Base-by-base conservation (phyloP, 2,329 filamentous ascomycete species). In the Aspergillus candidus region DNA sequence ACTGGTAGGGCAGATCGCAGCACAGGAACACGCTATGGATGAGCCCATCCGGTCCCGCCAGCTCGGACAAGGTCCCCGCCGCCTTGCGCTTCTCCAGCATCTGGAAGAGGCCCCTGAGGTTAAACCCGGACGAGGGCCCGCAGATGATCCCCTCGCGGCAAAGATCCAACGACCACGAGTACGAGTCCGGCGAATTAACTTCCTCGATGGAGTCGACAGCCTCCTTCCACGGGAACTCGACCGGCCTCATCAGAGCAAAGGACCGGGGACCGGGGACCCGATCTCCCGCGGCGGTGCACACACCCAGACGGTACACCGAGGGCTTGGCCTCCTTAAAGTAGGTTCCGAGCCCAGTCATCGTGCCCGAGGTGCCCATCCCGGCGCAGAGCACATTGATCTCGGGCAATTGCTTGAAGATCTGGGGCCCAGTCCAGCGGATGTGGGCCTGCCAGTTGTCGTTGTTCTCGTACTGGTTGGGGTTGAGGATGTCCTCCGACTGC, bases 1-100 rank as follows among this genome's bases (percentile, higher is more conserved):
- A 82, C 55, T 82, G 79, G 50, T 83, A 82, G 0, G 80, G 80
- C 18, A 83, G 50, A 44, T 83, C 80, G 45, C 79, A 82, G 61
- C 79, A 83, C 3, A 82, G 58, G 57, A 83, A 83, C 0, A 79
- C 77, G 36, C 75, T 78, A 47, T 75, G 68, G 2, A 76, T 65
- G 39, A 70, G 62, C 1, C 74, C 74, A 29, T 72, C 67, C 0
- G 63, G 56, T 0, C 70, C 72, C 1, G 69, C 65, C 1, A 80
- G 58, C 8, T 72, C 63, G 1, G 57, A 31, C 11, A 80, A 59
- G 0, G 63, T 72, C 0, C 70, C 72, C 0, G 65, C 66, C 0
- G 57, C 52, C 51, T 78, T 79, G 12, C 66, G 65, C 47, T 72
- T 75, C 40, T 72, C 66, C 1, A 81, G 55, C 50, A 74, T 72